Evolutionary conservation across 2,329 filamentous ascomycete genomes (phyloP).

Genomic region (Xylariaceae sp.): DNA sequence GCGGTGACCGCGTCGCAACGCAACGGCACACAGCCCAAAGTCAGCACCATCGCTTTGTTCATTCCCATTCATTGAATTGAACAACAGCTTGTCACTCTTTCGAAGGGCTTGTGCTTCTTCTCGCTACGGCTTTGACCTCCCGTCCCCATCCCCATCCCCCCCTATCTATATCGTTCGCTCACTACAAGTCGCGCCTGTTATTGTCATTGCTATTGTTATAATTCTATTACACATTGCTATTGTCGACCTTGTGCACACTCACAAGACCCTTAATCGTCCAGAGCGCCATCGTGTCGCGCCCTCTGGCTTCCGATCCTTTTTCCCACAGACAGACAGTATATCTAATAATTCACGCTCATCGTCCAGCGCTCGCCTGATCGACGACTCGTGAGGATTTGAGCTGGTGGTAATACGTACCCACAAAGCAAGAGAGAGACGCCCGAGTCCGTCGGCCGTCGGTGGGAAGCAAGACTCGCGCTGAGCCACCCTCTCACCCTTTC

Average conservation of each 20-base stretch:
- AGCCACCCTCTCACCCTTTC: not conserved
- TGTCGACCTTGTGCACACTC: constrained; percentile 5
- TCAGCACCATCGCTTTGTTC: constrained; percentile 15
- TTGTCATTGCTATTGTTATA: no score
- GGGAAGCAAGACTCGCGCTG: not conserved
- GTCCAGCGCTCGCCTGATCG: not conserved
- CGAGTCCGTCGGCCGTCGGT: not conserved
- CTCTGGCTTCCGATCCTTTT: not conserved
- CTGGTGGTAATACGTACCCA: not conserved
- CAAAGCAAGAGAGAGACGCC: not conserved
- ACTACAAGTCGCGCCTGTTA: not conserved
- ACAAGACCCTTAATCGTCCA: not conserved
- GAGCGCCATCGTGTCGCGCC: constrained; percentile 5
- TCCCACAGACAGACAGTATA: not conserved
- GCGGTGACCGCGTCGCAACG: not conserved
- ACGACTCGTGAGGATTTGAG: not conserved
- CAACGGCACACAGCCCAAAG: not conserved
- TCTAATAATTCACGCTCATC: not conserved
- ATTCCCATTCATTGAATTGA: constrained; percentile 4
- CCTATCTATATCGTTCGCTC: not conserved
- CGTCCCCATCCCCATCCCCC: not conserved
- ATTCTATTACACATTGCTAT: no score
- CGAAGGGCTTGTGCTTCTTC: constrained; percentile 1
- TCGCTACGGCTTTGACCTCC: not conserved
- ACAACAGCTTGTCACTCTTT: constrained; percentile 8